These are phyloP conservation scores for Curvularia spicifera DNA, from an alignment of 2,329 filamentous ascomycete species.

Conservation along the genomic window DNA sequence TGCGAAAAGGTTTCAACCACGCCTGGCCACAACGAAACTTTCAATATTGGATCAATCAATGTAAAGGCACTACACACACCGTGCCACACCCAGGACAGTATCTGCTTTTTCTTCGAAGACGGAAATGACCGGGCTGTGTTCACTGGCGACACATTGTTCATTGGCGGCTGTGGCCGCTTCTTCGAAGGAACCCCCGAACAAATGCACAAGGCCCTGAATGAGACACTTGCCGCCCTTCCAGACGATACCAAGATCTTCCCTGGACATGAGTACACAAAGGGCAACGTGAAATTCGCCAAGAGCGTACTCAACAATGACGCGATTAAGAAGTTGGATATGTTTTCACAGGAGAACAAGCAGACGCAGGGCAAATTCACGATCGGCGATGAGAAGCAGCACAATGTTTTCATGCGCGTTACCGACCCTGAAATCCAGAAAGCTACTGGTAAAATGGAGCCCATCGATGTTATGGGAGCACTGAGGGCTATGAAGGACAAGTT, in stretches of 20 bases:
- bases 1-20: slow-evolving; percentile 81
- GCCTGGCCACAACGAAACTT: slow-evolving; percentile 75
- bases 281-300: slow-evolving; percentile 86
- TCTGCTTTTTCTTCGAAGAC: slow-evolving; percentile 93
- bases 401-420: slow-evolving; percentile 94
- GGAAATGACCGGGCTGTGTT: slow-evolving; percentile 80
- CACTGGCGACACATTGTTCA: slow-evolving; percentile 95
- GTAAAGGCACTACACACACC: slow-evolving; percentile 93
- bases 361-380: slow-evolving; percentile 97
- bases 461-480: slow-evolving; percentile 84
- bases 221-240: slow-evolving; percentile 78
- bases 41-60: slow-evolving; percentile 81
- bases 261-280: slow-evolving; percentile 97
- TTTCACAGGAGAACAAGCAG: slow-evolving; percentile 79
- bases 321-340: slow-evolving; percentile 76
- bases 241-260: slow-evolving; percentile 93
- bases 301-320: slow-evolving; percentile 75
- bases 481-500: slow-evolving; percentile 84
- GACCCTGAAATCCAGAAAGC: slow-evolving; percentile 84
- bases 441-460: slow-evolving; percentile 78
- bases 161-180: slow-evolving; percentile 92
- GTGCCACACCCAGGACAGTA: slow-evolving; percentile 97
- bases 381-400: slow-evolving; percentile 95
- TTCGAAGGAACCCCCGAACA: slow-evolving; percentile 85
- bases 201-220: slow-evolving; percentile 93